phyloP scores from a whole-genome alignment of 2,329 filamentous ascomycete genomes.

The Trichoderma atroviride region DNA sequence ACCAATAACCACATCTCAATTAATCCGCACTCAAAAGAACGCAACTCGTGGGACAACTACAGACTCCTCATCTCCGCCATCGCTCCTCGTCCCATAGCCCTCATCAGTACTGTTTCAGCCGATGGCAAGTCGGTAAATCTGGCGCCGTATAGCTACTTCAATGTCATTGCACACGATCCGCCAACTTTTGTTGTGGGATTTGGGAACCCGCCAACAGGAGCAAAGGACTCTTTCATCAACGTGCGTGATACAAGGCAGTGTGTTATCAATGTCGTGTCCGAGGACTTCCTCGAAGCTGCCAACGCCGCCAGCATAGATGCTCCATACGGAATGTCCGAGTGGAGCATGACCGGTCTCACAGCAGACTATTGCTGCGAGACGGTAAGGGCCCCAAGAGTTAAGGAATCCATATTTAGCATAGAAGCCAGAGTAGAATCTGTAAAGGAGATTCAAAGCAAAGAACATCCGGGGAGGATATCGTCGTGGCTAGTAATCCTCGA shows the following conservation, averaged over 20 bases:
- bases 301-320: slow-evolving; percentile 80
- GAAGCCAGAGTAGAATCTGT: slow-evolving; percentile 77
- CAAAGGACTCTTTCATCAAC: slow-evolving; percentile 81
- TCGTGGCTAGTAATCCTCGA: slow-evolving; percentile 77
- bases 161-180: slow-evolving; percentile 82
- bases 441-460: slow-evolving; percentile 76
- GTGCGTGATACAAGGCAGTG: slow-evolving; percentile 73
- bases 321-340: slow-evolving; percentile 76
- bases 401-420: slow-evolving; percentile 80
- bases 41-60: slow-evolving; percentile 76
- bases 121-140: slow-evolving; percentile 72
- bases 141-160: slow-evolving; percentile 86
- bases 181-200: slow-evolving; percentile 73
- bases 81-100: slow-evolving; percentile 77
- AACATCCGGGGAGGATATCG: slow-evolving; percentile 71
- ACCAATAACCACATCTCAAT: slow-evolving; percentile 69
- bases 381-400: slow-evolving; percentile 72
- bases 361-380: slow-evolving; percentile 64
- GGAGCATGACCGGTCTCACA: slow-evolving; percentile 75
- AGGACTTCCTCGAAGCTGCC: slow-evolving; percentile 83
- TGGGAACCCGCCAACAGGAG: slow-evolving; percentile 47
- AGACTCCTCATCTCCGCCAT: slow-evolving; percentile 86
- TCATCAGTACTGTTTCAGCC: slow-evolving; percentile 53
- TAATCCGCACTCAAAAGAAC: slow-evolving; percentile 74
- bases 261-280: slow-evolving; percentile 83